Percentiles rank a stretch among this genome's conserved stretches.
These are phyloP conservation scores for Cercospora brassicicola DNA, from an alignment of 2,329 filamentous ascomycete genomes.

Conservation along the genomic window DNA sequence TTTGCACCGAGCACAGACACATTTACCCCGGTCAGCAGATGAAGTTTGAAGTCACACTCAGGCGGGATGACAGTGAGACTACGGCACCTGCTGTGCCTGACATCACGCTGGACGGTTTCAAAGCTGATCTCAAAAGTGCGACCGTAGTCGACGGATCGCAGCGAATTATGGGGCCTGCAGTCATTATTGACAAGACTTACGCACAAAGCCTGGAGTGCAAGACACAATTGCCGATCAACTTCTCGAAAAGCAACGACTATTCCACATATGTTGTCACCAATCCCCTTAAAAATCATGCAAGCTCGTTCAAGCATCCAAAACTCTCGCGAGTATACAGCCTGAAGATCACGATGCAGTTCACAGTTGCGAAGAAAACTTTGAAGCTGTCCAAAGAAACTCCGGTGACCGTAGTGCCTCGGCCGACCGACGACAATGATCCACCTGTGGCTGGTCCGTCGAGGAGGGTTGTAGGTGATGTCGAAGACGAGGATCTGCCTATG, in stretches of 20 bases:
- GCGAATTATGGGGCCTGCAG: constrained; percentile 17
- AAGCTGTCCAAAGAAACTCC: constrained; percentile 19
- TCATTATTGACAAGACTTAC: constrained; percentile 15
- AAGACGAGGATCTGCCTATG: constrained; percentile 2
- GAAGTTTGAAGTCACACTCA: constrained; percentile 21
- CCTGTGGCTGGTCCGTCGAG: neutral
- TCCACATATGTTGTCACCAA: constrained; percentile 12
- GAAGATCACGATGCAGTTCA: constrained; percentile 22
- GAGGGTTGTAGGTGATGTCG: neutral
- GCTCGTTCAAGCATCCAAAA: constrained; percentile 24
- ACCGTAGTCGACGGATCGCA: constrained; percentile 20
- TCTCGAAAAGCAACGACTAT: constrained; percentile 22
- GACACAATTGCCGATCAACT: constrained; percentile 11
- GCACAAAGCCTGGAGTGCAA: constrained; percentile 19
- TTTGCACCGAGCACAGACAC: constrained; percentile 21
- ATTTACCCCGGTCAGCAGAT: constrained; percentile 23
- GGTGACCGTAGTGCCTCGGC: constrained; percentile 19
- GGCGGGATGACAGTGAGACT: constrained; percentile 16
- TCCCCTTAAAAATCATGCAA: constrained; percentile 4
- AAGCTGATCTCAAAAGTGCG: constrained; percentile 17
- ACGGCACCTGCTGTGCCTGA: constrained; percentile 19
- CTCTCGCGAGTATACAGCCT: constrained; percentile 21
- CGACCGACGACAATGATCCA: constrained; percentile 8
- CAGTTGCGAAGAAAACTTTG: constrained; percentile 18
- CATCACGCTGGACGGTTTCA: constrained; percentile 18